phyloP scores from a whole-genome alignment of 179 eudicot species.

The Corrigiola litoralis region DNA sequence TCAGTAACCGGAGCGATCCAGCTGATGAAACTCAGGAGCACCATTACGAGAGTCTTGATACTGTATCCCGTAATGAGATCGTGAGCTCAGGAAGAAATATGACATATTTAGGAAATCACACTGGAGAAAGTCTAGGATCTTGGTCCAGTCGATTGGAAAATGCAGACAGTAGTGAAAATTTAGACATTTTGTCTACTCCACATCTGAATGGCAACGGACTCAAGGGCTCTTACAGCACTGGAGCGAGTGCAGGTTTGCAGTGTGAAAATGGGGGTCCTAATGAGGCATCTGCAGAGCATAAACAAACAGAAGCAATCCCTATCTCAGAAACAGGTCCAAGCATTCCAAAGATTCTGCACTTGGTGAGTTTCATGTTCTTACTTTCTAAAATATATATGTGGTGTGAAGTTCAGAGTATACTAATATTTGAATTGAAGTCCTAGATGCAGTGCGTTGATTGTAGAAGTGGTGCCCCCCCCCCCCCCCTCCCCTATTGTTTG shows the following conservation, averaged over 20 bases:
- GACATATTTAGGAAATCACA: slow-evolving; percentile 28
- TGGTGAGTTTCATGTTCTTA: slow-evolving; percentile 41
- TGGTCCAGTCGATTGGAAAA: slow-evolving; percentile 37
- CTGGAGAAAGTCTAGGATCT: slow-evolving; percentile 39
- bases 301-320: slow-evolving; percentile 42
- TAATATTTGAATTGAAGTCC: too few species aligned
- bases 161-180: slow-evolving; percentile 30
- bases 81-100: slow-evolving; percentile 42
- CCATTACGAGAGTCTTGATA: slow-evolving; percentile 38
- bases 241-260: slow-evolving; percentile 29
- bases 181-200: slow-evolving; percentile 42
- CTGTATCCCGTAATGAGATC: slow-evolving; percentile 43
- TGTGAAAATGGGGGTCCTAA: slow-evolving; percentile 46
- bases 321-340: slow-evolving; percentile 69
- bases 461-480: too few species aligned
- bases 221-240: slow-evolving; percentile 44
- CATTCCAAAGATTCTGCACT: slow-evolving; percentile 89
- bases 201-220: slow-evolving; percentile 47
- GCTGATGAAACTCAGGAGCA: slow-evolving; percentile 52
- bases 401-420: too few species aligned
- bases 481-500: too few species aligned
- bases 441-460: too few species aligned
- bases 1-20: slow-evolving; percentile 39
- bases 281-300: slow-evolving; percentile 34
- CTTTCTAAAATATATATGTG: neutral